Evolutionary conservation across 371 early-diverging fungal genomes (phyloP).

Genomic region (Apophysomyces sp.): DNA sequence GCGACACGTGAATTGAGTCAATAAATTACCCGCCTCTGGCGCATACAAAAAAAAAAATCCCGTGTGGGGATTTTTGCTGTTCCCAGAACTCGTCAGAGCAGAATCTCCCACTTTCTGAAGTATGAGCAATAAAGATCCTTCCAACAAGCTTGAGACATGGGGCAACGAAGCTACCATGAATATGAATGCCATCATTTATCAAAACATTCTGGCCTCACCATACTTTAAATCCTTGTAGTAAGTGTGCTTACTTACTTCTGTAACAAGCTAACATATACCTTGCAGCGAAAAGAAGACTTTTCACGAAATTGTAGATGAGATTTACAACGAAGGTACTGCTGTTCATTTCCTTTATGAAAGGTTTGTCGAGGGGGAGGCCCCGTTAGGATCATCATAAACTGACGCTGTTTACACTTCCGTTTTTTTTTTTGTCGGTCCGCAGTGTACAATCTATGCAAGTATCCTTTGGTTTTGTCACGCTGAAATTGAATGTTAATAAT

Average conservation of each 20-base stretch:
- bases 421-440: not conserved
- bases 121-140: constrained; percentile 39
- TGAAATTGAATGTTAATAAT: not conserved
- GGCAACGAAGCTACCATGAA: constrained; percentile 87
- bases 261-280: not conserved
- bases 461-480: not conserved
- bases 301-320: constrained; percentile 85
- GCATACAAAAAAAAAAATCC: too few species aligned
- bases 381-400: not conserved
- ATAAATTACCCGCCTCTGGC: too few species aligned
- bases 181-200: constrained; percentile 73
- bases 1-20: too few species aligned
- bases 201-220: constrained; percentile 69
- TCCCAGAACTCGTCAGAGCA: too few species aligned
- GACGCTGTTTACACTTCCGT: not conserved
- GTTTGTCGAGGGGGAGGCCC: constrained; percentile 18
- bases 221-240: constrained; percentile 74
- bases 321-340: constrained; percentile 70
- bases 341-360: constrained; percentile 17
- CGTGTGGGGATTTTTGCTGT: too few species aligned
- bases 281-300: constrained; percentile 72
- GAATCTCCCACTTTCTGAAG: not conserved
- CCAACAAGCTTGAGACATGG: constrained; percentile 68
- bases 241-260: constrained; percentile 16
- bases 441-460: constrained; percentile 18